Conservation (phyloP, 371 early-diverging fungal species). For the Zychaea mexicana region DNA sequence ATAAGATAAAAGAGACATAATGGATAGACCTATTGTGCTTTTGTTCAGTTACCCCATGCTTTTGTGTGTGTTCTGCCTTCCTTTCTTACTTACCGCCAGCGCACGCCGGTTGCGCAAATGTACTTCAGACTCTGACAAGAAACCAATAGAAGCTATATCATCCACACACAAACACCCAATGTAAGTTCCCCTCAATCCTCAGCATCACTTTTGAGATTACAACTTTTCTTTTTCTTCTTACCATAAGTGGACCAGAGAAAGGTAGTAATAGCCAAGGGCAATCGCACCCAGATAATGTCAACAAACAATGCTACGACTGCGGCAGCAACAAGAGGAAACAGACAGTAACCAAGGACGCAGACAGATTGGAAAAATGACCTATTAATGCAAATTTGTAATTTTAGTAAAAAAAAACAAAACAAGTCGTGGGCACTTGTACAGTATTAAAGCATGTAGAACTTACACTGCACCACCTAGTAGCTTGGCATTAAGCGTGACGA, state of each 20-base stretch:
- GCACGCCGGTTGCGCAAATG: conserved; percentile 80
- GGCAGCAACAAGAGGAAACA: conserved; percentile 88
- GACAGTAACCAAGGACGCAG: conserved; percentile 94
- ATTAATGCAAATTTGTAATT: neutral
- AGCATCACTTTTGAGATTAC: no score
- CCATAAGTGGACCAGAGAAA: conserved; percentile 89
- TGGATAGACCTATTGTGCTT: conserved; percentile 72
- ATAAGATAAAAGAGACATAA: conserved; percentile 90
- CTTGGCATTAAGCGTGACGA: conserved; percentile 93
- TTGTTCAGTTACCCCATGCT: no score
- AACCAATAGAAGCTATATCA: conserved; percentile 82
- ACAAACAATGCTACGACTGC: conserved; percentile 73
- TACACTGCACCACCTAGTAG: conserved; percentile 90
- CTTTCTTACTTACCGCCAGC: conserved; percentile 64
- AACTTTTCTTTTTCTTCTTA: conserved; percentile 20
- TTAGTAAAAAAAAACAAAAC: neutral
- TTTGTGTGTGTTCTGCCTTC: no score
- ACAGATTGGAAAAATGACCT: conserved; percentile 94
- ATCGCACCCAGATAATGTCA: conserved; percentile 64
- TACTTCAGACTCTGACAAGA: conserved; percentile 73
- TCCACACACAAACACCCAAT: no score
- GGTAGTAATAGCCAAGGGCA: conserved; percentile 68
- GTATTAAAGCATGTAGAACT: neutral
- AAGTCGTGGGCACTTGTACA: conserved; percentile 34
- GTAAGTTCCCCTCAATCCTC: no score